Evolutionary conservation across 2,329 filamentous ascomycete genomes (phyloP).

Genomic region (Fusarium nematophilum): DNA sequence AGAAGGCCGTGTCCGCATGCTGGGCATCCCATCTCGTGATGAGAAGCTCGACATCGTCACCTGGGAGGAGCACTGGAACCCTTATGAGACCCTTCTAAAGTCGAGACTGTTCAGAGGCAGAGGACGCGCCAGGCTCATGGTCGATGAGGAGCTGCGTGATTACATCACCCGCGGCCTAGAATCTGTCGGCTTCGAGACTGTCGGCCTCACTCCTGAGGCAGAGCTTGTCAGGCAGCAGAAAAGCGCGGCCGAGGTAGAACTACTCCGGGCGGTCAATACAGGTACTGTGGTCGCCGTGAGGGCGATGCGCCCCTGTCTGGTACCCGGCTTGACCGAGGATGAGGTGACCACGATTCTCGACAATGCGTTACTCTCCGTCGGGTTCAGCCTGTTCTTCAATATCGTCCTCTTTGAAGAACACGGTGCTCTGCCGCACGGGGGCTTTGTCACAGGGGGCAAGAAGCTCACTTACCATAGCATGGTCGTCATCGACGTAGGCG

Average conservation of each 20-base stretch:
- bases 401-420: conserved; percentile 71
- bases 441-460: conserved; percentile 62
- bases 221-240: conserved; percentile 71
- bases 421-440: conserved; percentile 65
- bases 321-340: conserved; percentile 66
- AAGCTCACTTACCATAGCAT: conserved; percentile 65
- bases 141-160: conserved; percentile 73
- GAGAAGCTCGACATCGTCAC: conserved; percentile 63
- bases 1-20: conserved; percentile 67
- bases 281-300: conserved; percentile 71
- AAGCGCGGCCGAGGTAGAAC: conserved; percentile 64
- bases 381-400: conserved; percentile 70
- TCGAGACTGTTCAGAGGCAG: conserved; percentile 53
- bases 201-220: conserved; percentile 64
- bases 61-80: conserved; percentile 75
- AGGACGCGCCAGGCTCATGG: conserved; percentile 60
- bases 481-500: conserved; percentile 72
- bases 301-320: conserved; percentile 66
- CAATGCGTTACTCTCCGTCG: conserved; percentile 63
- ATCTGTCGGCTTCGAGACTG: conserved; percentile 64
- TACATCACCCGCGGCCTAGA: conserved; percentile 69
- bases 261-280: conserved; percentile 71
- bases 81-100: conserved; percentile 64
- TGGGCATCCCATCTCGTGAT: conserved; percentile 66
- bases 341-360: conserved; percentile 68